A percentile compares a stretch with the other conserved stretches of the same genome.
Evolutionary conservation across 345 rosid species (phyloP).

Genomic region (Citrus maxima): DNA sequence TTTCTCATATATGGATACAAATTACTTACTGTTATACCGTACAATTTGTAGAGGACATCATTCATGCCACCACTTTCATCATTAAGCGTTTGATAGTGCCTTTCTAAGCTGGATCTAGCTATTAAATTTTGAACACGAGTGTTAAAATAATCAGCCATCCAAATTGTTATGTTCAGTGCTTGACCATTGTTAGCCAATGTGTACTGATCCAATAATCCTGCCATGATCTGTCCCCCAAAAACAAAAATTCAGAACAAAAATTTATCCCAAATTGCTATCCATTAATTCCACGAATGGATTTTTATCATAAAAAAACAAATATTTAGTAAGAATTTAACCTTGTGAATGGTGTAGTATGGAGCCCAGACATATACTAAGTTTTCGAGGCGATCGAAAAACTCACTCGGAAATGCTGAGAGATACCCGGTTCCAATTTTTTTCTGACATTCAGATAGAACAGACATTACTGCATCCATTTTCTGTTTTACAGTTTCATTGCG

Average conservation of each 20-base stretch:
- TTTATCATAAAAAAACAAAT: neutral
- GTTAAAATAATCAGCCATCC: constrained; percentile 57
- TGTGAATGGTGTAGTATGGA: constrained; percentile 62
- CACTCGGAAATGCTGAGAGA: constrained; percentile 53
- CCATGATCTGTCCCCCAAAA: constrained; percentile 31
- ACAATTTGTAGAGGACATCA: constrained; percentile 47
- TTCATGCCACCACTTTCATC: constrained; percentile 73
- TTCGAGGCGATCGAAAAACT: constrained; percentile 48
- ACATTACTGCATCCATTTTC: constrained; percentile 39
- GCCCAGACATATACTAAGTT: constrained; percentile 52
- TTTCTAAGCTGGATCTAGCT: constrained; percentile 26
- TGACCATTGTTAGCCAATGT: constrained; percentile 32
- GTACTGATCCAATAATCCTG: constrained; percentile 52
- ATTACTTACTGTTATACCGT: constrained; percentile 31
- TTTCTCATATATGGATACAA: constrained; percentile 12
- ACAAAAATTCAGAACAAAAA: neutral
- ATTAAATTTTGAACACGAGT: constrained; percentile 48
- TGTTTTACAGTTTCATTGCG: constrained; percentile 28
- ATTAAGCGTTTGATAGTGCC: constrained; percentile 47
- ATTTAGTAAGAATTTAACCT: constrained; percentile 16
- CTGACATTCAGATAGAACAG: constrained; percentile 45
- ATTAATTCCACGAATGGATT: too few relatives aligned
- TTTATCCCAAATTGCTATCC: neutral
- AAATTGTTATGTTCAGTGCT: constrained; percentile 40
- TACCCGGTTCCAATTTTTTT: constrained; percentile 47